phyloP scores from a whole-genome alignment of 1,139 yeast species.

The Scheffersomyces titani region DNA sequence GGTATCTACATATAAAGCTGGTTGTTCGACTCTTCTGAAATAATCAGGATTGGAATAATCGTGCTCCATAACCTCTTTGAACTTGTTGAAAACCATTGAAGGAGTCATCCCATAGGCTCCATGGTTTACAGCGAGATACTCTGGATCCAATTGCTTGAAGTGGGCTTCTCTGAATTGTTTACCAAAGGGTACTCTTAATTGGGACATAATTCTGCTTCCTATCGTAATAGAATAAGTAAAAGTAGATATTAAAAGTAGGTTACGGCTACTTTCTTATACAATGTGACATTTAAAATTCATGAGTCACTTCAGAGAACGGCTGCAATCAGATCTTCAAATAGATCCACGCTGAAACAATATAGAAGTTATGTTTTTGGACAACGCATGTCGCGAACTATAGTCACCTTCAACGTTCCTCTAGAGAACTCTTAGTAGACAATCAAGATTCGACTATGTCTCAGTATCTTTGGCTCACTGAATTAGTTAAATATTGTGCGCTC shows the following conservation, averaged over 20 bases:
- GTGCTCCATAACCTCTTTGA: conserved; percentile 20
- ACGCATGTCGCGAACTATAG: too few species aligned
- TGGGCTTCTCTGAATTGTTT: conserved; percentile 46
- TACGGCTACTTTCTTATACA: not conserved
- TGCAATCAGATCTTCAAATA: too few species aligned
- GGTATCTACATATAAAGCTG: conserved; percentile 25
- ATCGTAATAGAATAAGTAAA: not conserved
- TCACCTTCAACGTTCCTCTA: too few species aligned
- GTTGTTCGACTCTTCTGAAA: conserved; percentile 27
- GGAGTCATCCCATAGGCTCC: conserved; percentile 59
- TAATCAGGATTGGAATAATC: conserved; percentile 45
- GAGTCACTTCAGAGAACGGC: too few species aligned
- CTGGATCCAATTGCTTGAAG: conserved; percentile 40
- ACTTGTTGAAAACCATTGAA: conserved; percentile 33
- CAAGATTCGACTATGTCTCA: too few species aligned
- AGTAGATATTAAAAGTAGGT: not conserved
- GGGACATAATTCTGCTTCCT: not conserved
- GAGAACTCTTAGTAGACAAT: too few species aligned
- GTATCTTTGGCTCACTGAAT: too few species aligned
- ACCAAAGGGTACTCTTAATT: conserved; percentile 43
- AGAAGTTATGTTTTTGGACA: too few species aligned
- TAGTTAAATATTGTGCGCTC: too few species aligned
- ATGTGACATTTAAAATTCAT: too few species aligned
- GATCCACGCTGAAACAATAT: too few species aligned
- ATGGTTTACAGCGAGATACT: conserved; percentile 49